Evolutionary conservation across 306 rosid genomes (phyloP).

Genomic region (Trichosanthes cucumerina): DNA sequence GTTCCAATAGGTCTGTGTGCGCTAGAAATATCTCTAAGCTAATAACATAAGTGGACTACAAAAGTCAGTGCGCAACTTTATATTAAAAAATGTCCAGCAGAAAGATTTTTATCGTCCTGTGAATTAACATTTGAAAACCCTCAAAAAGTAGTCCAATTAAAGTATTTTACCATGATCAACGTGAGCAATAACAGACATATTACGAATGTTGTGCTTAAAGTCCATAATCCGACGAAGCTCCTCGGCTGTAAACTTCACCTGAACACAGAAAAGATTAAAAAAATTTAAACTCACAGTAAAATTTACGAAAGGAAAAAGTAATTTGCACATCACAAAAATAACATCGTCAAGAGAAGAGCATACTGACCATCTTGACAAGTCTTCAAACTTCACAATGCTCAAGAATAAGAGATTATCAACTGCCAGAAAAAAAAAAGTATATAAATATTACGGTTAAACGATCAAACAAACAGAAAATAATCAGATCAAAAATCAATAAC

Average conservation of each 20-base stretch:
- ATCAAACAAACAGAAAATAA: not conserved
- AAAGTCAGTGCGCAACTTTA: not conserved
- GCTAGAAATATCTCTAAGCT: not conserved
- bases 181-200: conserved; percentile 92
- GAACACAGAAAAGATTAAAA: conserved; percentile 9
- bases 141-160: not conserved
- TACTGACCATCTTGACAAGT: conserved; percentile 5
- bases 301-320: conserved; percentile 16
- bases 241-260: conserved; percentile 97
- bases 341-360: not conserved
- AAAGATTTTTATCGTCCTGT: not conserved
- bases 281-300: not conserved
- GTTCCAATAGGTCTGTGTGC: not conserved
- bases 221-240: conserved; percentile 89
- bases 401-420: not conserved
- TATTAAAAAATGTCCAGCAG: not conserved
- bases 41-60: not conserved
- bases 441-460: not conserved
- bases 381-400: not conserved
- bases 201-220: conserved; percentile 75
- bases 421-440: not conserved
- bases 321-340: not conserved
- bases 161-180: conserved; percentile 61
- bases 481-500: not conserved
- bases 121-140: not conserved